A percentile compares a stretch with the other conserved stretches of the same genome.
phyloP scores from a whole-genome alignment of 441 rosid genomes.

The Corymbia citriodora region DNA sequence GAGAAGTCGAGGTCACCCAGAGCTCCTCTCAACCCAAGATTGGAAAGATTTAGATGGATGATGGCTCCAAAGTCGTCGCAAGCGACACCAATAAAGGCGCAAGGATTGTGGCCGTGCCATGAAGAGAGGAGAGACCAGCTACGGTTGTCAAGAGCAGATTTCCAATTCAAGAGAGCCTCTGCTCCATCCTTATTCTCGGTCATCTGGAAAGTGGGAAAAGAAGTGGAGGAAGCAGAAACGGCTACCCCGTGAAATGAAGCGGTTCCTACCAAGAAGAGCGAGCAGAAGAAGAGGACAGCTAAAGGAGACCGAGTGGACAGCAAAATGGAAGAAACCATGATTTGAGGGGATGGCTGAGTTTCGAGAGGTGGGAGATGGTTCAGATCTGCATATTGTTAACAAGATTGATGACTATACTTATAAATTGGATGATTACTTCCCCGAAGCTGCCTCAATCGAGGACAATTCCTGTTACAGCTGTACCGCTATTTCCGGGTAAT shows the following conservation, averaged over 20 bases:
- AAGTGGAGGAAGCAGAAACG: neutral
- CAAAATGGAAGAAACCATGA: neutral
- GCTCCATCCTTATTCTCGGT: neutral
- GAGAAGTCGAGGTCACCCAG: slow-evolving; percentile 8
- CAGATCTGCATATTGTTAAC: neutral
- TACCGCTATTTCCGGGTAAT: too few species aligned
- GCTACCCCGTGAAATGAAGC: neutral
- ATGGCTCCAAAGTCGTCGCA: neutral
- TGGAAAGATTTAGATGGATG: neutral
- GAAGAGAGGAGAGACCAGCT: neutral
- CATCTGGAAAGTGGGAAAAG: neutral
- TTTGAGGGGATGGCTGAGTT: neutral
- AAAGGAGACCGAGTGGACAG: neutral
- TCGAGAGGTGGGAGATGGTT: neutral
- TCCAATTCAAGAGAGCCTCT: neutral
- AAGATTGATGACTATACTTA: neutral
- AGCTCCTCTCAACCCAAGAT: neutral
- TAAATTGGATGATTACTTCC: neutral
- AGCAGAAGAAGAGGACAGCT: neutral
- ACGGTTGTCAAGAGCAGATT: neutral
- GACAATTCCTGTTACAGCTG: neutral
- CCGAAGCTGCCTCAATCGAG: neutral
- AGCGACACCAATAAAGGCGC: neutral
- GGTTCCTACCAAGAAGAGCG: neutral
- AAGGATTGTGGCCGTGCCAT: neutral